Percentiles rank a stretch among this genome's conserved stretches.
phyloP scores from a whole-genome alignment of 345 rosid genomes.

The Garcia nutans region DNA sequence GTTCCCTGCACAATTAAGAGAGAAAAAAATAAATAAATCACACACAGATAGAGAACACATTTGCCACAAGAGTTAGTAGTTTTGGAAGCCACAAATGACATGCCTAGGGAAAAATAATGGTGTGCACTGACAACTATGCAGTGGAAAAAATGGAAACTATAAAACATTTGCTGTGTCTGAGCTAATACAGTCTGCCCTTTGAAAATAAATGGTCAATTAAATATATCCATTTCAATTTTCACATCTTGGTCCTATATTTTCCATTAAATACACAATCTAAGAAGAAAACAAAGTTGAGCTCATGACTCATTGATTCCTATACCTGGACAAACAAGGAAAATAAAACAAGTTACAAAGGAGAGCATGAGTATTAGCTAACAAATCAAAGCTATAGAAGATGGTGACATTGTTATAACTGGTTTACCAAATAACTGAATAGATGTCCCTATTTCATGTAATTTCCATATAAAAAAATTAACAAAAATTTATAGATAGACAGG shows the following conservation, averaged over 20 bases:
- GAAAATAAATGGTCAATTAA: neutral
- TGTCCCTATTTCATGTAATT: neutral
- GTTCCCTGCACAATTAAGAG: constrained; percentile 52
- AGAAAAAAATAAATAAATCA: constrained; percentile 7
- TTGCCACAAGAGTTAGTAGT: neutral
- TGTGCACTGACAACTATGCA: neutral
- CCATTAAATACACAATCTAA: neutral
- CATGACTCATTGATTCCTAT: neutral
- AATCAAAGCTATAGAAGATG: neutral
- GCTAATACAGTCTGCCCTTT: neutral
- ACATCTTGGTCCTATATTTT: neutral
- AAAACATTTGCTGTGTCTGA: neutral
- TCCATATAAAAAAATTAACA: neutral
- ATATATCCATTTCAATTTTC: neutral
- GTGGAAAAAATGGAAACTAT: neutral
- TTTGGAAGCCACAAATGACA: neutral
- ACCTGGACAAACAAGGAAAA: neutral
- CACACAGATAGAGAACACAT: neutral
- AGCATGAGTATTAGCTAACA: neutral
- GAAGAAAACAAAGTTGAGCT: neutral
- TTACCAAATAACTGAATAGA: neutral
- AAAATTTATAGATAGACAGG: neutral
- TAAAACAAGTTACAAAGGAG: neutral
- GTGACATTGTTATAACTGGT: neutral
- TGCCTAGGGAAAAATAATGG: neutral